phyloP scores from a whole-genome alignment of 2,329 filamentous ascomycete species.

The Fonsecaea pedrosoi region DNA sequence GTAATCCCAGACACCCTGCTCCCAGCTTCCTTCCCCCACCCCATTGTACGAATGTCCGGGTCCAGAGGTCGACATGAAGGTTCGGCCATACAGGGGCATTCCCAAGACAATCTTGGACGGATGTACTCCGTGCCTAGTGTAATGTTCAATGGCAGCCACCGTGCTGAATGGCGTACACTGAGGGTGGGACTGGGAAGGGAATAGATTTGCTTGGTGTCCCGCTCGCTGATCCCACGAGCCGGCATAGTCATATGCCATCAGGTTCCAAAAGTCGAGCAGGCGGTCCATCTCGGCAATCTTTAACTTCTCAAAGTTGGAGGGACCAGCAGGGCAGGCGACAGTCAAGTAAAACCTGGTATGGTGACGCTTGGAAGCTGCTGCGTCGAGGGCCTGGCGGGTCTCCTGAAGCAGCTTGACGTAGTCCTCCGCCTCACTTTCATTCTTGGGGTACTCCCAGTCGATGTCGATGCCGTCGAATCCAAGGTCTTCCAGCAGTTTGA shows the following conservation, averaged over 20 bases:
- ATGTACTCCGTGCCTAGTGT: slow-evolving; percentile 68
- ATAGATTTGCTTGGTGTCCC: slow-evolving; percentile 84
- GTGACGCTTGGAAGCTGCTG: slow-evolving; percentile 34
- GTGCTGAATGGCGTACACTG: slow-evolving; percentile 79
- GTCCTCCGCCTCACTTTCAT: slow-evolving; percentile 50
- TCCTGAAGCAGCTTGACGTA: slow-evolving; percentile 53
- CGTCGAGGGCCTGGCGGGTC: slow-evolving; percentile 46
- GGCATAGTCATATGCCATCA: slow-evolving; percentile 90
- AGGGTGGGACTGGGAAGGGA: slow-evolving; percentile 63
- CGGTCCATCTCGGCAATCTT: slow-evolving; percentile 69
- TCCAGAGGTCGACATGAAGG: slow-evolving; percentile 80
- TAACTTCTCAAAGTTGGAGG: slow-evolving; percentile 67
- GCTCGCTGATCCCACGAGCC: slow-evolving; percentile 77
- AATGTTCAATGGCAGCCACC: slow-evolving; percentile 72
- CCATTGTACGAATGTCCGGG: slow-evolving; percentile 73
- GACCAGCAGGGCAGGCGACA: slow-evolving; percentile 53
- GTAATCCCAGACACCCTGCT: slow-evolving; percentile 85
- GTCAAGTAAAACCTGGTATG: slow-evolving; percentile 37
- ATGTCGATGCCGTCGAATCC: slow-evolving; percentile 68
- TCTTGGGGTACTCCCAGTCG: slow-evolving; percentile 57
- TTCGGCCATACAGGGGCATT: slow-evolving; percentile 90
- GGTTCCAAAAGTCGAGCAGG: slow-evolving; percentile 75
- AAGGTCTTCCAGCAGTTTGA: slow-evolving; percentile 77
- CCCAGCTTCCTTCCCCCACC: slow-evolving; percentile 80
- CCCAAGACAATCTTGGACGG: slow-evolving; percentile 81